A percentile compares a stretch with the other conserved stretches of the same genome.
Conservation (phyloP, 163 green algal genomes). For the Trebouxiophyceae sp. region DNA sequence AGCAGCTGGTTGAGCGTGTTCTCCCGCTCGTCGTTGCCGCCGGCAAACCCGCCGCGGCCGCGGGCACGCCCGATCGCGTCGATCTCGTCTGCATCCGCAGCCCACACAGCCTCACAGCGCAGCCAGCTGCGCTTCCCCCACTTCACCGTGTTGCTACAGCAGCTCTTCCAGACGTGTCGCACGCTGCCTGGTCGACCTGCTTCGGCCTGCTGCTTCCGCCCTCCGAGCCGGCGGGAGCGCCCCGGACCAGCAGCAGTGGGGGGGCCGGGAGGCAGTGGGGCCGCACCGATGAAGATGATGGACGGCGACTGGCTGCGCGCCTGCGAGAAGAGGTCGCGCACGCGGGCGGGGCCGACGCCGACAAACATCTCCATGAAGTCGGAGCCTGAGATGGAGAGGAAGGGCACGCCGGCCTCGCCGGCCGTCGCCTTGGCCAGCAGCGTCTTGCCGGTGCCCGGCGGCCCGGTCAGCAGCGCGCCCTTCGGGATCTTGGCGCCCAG, state of each 20-base stretch:
- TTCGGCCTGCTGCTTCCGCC: background rate
- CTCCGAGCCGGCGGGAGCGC: too few species aligned
- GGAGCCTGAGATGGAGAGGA: constrained; percentile 76
- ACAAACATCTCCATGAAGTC: constrained; percentile 99
- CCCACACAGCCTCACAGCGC: too few species aligned
- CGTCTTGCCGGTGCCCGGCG: constrained; percentile 80
- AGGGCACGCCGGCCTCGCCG: constrained; percentile 84
- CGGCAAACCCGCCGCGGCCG: constrained; percentile 66
- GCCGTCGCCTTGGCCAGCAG: constrained; percentile 84
- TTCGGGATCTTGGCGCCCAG: constrained; percentile 90
- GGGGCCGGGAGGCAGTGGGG: too few species aligned
- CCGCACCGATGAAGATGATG: constrained; percentile 98
- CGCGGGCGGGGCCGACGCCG: constrained; percentile 85
- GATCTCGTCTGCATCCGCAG: constrained; percentile 82
- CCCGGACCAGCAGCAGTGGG: too few species aligned
- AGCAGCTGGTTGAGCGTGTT: constrained; percentile 98
- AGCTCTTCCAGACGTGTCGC: background rate
- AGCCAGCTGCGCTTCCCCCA: background rate
- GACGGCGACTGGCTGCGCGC: constrained; percentile 77
- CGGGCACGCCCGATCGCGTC: constrained; percentile 91
- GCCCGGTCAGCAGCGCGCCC: constrained; percentile 75
- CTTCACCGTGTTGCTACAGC: too few species aligned
- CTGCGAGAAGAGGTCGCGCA: constrained; percentile 87
- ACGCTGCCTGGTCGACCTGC: background rate
- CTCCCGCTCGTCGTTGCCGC: constrained; percentile 94